Percentiles rank a stretch among this genome's conserved stretches.
Evolutionary conservation across 192 early-diverging fungal species (phyloP).

Genomic region (Entophlyctis helioformis): DNA sequence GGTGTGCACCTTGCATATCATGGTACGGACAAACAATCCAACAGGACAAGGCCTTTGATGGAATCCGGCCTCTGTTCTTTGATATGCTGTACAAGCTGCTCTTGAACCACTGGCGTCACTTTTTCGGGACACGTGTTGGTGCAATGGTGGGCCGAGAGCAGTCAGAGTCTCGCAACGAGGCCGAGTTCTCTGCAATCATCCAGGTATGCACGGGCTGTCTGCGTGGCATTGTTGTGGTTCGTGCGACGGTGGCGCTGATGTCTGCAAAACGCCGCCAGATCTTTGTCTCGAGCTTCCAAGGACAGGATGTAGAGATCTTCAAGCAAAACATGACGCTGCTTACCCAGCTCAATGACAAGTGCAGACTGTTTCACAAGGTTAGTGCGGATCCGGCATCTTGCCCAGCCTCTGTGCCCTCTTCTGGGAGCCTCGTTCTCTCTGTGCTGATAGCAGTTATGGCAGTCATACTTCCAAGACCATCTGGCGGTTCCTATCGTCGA

Average conservation of each 20-base stretch:
- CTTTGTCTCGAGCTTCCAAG: neutral
- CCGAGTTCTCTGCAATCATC: constrained; percentile 4
- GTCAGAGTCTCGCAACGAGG: neutral
- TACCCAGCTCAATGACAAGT: constrained; percentile 4
- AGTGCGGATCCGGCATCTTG: neutral
- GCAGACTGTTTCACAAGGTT: constrained; percentile 9
- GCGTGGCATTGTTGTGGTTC: neutral
- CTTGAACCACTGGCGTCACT: constrained; percentile 9
- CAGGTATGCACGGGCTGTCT: neutral
- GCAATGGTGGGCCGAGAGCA: neutral
- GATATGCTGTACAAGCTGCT: constrained; percentile 5
- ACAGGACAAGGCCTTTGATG: neutral
- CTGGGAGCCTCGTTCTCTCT: neutral
- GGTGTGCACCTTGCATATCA: too few species aligned
- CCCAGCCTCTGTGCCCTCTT: neutral
- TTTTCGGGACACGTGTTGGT: constrained; percentile 7
- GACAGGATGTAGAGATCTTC: constrained; percentile 12
- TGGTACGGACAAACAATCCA: neutral
- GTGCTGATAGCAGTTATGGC: neutral
- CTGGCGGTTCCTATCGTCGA: constrained; percentile 14
- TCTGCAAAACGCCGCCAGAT: too few species aligned
- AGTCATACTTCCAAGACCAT: constrained; percentile 11
- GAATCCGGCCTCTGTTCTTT: constrained; percentile 3
- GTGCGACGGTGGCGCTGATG: too few species aligned
- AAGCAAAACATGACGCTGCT: constrained; percentile 10